These are phyloP conservation scores for Phascolomyces articulosus DNA, from an alignment of 371 early-diverging fungal species.

Conservation along the genomic window DNA sequence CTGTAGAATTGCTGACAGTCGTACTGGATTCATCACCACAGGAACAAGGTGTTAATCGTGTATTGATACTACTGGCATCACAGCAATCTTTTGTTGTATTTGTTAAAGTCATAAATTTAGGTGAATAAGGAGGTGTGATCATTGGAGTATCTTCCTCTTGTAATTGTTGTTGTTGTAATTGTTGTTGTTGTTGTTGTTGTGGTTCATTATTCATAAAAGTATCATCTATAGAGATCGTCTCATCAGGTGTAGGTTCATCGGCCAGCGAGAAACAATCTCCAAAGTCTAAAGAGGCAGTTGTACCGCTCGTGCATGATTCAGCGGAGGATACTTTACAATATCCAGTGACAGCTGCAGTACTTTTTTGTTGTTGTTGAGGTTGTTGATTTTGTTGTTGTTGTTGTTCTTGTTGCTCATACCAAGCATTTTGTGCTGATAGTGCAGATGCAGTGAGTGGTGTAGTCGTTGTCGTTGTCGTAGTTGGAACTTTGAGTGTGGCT, in stretches of 20 bases:
- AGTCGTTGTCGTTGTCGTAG: constrained; percentile 2
- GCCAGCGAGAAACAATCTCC: constrained; percentile 51
- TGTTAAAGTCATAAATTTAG: not conserved
- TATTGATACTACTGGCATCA: not conserved
- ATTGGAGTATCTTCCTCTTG: not conserved
- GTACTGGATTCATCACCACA: constrained; percentile 26
- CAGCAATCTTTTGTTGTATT: constrained; percentile 5
- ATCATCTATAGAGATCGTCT: no score
- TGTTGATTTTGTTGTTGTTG: not conserved
- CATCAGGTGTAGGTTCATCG: constrained; percentile 25
- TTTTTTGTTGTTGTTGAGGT: not conserved
- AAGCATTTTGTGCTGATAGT: constrained; percentile 45
- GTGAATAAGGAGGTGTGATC: constrained; percentile 5
- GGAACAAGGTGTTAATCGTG: constrained; percentile 10
- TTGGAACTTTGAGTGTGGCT: constrained; percentile 4
- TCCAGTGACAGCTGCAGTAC: constrained; percentile 8
- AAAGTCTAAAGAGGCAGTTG: constrained; percentile 41
- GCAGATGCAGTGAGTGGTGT: constrained; percentile 37
- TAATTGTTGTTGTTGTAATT: no score
- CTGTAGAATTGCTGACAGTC: constrained; percentile 21
- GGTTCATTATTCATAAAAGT: not conserved
- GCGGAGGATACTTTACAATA: constrained; percentile 15
- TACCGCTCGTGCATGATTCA: constrained; percentile 36
- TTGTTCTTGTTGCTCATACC: constrained; percentile 26
- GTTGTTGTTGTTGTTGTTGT: no score